Evolutionary conservation across 1,284 basidiomycete genomes (phyloP).

Genomic region (Puccinia coronata): DNA sequence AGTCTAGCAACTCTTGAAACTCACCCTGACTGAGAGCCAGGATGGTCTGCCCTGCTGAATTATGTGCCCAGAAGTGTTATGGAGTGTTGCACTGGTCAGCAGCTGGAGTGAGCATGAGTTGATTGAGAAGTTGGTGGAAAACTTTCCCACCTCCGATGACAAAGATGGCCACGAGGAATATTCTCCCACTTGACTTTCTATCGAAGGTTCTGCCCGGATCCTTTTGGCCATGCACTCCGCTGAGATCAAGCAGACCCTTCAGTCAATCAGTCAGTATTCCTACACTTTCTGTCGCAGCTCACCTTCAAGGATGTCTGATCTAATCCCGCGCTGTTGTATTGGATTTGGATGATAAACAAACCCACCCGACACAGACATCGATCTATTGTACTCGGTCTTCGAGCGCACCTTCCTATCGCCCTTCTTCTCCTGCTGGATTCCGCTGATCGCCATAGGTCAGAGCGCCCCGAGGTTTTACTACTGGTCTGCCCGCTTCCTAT

Average conservation of each 20-base stretch:
- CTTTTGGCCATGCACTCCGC: background rate
- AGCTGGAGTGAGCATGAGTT: too few relatives aligned
- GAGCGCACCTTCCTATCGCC: conserved; percentile 36
- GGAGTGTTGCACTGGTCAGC: too few relatives aligned
- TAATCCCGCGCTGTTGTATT: background rate
- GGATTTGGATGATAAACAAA: background rate
- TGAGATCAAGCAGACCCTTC: conserved; percentile 12
- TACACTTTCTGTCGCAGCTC: background rate
- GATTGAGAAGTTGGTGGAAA: too few relatives aligned
- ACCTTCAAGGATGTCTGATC: background rate
- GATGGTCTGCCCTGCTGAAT: background rate
- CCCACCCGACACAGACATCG: background rate
- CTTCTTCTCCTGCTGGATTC: conserved; percentile 36
- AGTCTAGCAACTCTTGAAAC: background rate
- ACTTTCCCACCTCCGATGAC: too few relatives aligned
- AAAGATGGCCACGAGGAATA: too few relatives aligned
- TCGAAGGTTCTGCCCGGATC: too few relatives aligned
- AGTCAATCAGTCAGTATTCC: conserved; percentile 3
- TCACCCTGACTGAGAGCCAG: background rate
- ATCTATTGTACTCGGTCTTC: conserved; percentile 8
- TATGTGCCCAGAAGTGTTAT: too few relatives aligned
- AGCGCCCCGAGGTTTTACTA: background rate
- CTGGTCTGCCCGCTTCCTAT: background rate
- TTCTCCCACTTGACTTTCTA: too few relatives aligned
- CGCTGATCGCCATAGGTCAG: conserved; percentile 17